Evolutionary conservation across 345 rosid genomes (phyloP), one percentile per base, ranked within the genome.

Genomic region (Bretschneidera sinensis): DNA sequence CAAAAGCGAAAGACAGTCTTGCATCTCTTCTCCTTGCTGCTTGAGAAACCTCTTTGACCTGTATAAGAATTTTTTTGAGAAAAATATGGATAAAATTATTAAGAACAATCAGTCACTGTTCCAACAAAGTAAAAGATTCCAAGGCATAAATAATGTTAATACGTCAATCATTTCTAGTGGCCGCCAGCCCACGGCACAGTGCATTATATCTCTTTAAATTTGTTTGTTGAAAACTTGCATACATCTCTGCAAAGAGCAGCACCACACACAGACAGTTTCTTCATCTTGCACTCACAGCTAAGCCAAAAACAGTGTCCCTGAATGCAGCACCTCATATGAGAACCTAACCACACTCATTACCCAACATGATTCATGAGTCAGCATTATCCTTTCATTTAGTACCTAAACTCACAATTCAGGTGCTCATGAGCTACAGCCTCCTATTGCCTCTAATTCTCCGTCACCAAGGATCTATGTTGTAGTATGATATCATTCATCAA

Each of bases 11-110:
- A 5, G 97, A 87, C 51, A 92, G 76, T 63, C 83, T 84, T n/a
- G 92, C 97, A 71, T 83, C 85, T 71, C 86, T 85, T 80, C 90
- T 87, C 73, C 92, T 87, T 64, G 99, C 97, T 53, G 85, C 95
- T 2, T 89, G 85, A 57, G 87, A 86, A 33, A 92, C 95, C 81
- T 92, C 99, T 73, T 86, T 87, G 35, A 92, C 96, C 99, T 84
- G 69, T 20, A 64, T 58, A 19, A 21, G 48, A 61, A 56, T 7
- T 39, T 39, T 1, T 1, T 5, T 5, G 45, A 39, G 45, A 39
- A 39, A 39, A 39, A 39, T 4, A 4, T 4, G 35, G 6, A 4
- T 4, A n/a, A n/a, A n/a, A n/a, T n/a, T n/a, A n/a, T n/a, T n/a
- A n/a, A n/a, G n/a, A n/a, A n/a, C n/a, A n/a, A n/a, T n/a, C n/a